These are phyloP conservation scores for Penicillium egyptiacum DNA, from an alignment of 495 filamentous ascomycete species.

Conservation along the genomic window DNA sequence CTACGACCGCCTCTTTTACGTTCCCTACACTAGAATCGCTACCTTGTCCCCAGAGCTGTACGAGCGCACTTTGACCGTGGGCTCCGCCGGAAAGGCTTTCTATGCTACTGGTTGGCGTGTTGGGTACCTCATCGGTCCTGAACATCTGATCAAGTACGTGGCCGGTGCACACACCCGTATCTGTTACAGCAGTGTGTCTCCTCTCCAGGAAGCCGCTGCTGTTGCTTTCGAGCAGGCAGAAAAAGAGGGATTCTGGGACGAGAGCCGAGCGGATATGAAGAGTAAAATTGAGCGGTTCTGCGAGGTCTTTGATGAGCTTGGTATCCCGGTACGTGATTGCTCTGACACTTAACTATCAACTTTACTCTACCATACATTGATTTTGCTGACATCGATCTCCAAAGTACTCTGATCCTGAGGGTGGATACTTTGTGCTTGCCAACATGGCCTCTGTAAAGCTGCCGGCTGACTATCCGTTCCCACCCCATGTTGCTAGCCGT, in stretches of 20 bases:
- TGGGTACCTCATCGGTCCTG: constrained; percentile 88
- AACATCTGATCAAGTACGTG: constrained; percentile 88
- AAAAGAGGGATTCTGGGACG: constrained; percentile 82
- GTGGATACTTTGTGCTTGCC: constrained; percentile 93
- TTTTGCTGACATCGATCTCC: constrained; percentile 10
- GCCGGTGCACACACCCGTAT: constrained; percentile 91
- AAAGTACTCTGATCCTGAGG: constrained; percentile 85
- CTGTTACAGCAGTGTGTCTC: constrained; percentile 91
- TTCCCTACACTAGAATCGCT: constrained; percentile 87
- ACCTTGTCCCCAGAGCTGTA: constrained; percentile 86
- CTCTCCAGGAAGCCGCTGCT: constrained; percentile 93
- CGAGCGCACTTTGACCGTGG: constrained; percentile 85
- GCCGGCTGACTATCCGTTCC: constrained; percentile 80
- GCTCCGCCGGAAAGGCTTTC: constrained; percentile 96
- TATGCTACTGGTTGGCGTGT: constrained; percentile 98
- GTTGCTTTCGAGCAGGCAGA: constrained; percentile 93
- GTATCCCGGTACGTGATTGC: constrained; percentile 60
- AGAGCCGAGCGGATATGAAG: constrained; percentile 80
- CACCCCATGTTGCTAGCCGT: constrained; percentile 77
- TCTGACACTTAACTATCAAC: background rate
- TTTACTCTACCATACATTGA: background rate
- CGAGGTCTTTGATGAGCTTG: constrained; percentile 82
- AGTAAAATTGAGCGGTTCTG: constrained; percentile 87
- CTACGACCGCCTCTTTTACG: constrained; percentile 93
- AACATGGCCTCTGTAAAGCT: constrained; percentile 85